Evolutionary conservation across 75 land plant genomes (phyloP).

Genomic region (Cryptomeria japonica): DNA sequence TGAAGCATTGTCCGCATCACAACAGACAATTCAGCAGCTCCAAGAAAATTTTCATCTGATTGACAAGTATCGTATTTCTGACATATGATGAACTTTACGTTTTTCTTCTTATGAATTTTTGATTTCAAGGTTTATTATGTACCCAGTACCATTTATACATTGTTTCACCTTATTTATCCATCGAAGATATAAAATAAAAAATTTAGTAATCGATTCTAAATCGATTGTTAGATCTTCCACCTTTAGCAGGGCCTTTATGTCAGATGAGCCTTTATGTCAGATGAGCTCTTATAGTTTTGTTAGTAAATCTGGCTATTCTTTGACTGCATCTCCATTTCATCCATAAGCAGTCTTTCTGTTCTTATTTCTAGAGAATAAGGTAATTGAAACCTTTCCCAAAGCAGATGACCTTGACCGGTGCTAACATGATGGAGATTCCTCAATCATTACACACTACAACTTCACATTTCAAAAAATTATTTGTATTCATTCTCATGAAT

Average conservation of each 20-base stretch:
- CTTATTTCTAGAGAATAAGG: neutral
- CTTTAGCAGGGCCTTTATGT: neutral
- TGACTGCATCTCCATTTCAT: neutral
- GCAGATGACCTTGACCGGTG: neutral
- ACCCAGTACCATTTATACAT: neutral
- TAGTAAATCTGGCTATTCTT: neutral
- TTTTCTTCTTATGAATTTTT: neutral
- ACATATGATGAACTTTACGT: neutral
- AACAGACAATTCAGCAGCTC: slow-evolving; percentile 63
- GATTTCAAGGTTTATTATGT: neutral
- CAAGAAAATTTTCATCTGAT: slow-evolving; percentile 81
- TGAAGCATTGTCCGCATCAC: slow-evolving; percentile 78
- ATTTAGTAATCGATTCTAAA: neutral
- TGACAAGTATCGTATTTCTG: slow-evolving; percentile 62
- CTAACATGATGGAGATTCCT: neutral
- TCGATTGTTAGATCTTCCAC: neutral
- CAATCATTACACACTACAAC: neutral
- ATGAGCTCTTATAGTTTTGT: slow-evolving; percentile 1
- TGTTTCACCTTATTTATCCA: neutral
- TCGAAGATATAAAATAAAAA: neutral
- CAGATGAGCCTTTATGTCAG: neutral
- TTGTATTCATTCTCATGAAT: neutral
- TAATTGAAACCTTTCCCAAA: neutral
- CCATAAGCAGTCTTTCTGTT: neutral
- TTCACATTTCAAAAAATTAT: neutral